Base-by-base conservation (phyloP, 2,329 filamentous ascomycete genomes). In the Pseudophaeomoniella oleicola region DNA sequence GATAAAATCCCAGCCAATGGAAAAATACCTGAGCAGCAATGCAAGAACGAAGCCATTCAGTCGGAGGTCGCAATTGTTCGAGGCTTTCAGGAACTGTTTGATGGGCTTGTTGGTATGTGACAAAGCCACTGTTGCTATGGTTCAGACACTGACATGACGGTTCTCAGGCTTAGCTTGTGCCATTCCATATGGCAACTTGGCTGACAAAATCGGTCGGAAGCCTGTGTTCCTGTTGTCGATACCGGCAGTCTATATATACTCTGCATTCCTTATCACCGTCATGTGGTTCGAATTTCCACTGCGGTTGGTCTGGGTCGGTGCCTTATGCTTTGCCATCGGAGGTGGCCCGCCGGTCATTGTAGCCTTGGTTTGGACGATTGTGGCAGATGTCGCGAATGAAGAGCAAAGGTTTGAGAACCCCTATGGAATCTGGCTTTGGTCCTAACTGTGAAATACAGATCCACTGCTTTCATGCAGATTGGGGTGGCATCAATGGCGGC, bases 141-240 rank as follows among this genome's bases (percentile, higher is more conserved):
- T n/a, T n/a, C n/a, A n/a, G n/a, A n/a, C 11, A n/a, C 22, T 27
- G 22, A 27, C 22, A 12, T 19, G 16, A 34, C 30, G 5, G 13
- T 13, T 19, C 9, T 19, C 6, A 34, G 32, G 32, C n/a, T 17
- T 34, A 13, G 10, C 32, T 17, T 17, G 15, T 12, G 32, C 32
- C n/a, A 19, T 34, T 19, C 32, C 32, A 34, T 34, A 34, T 19
- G 32, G 32, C 32, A 34, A 34, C 16, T 19, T 34, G 32, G 32
- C 32, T n/a, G 32, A 34, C 17, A 34, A 34, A 19, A 27, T 27
- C 22, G 32, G 32, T 12, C 13, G 32, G 32, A 34, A 19, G 13
- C 32, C 11, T 10, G 18, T 34, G n/a, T 18, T 34, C 18, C 4
- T 15, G n/a, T 10, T 34, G 32, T 17, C 18, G 9, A 12, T 34